Evolutionary conservation across 2,329 filamentous ascomycete genomes (phyloP), one percentile per base, ranked within the genome.

Genomic region (Cladosporium sp.): DNA sequence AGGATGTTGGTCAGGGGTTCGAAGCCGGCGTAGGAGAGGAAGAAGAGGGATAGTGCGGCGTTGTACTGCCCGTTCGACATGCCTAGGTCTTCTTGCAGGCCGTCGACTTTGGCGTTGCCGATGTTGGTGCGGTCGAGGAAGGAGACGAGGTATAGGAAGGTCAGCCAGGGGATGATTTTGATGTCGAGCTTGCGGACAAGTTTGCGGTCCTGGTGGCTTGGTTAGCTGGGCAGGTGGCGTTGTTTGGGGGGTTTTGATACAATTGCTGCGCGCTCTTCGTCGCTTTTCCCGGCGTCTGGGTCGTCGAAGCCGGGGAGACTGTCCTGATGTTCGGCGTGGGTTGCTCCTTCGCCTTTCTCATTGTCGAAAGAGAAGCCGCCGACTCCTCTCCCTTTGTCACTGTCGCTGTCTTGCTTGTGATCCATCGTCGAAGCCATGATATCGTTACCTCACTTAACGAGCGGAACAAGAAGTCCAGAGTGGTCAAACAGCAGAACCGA

Each of bases 11-110:
- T 90, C 43, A 90, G 61, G 0, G 84, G 83, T 67, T 93, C 89
- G 56, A 89, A 90, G 31, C 90, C 70, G 2, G 87, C 79, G 67
- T 95, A 95, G 1, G 86, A 89, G 49, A 95, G 77, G 72, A 95
- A 95, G 73, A 95, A 95, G 61, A 95, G 85, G 35, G 86, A 87
- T 9, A 95, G 76, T 0, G 84, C 80, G 22, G 80, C 76, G 67
- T 91, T 91, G 72, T 90, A 95, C 63, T 86, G 75, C 7, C 75
- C 70, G 2, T 79, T 76, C 0, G 77, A 77, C 75, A 93, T 80
- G 33, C 78, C 61, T 8, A 92, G 71, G 54, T 86, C 82, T 9
- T 74, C 61, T 49, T 75, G 66, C 5, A 83, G 67, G 19, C 79
- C 78, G 28, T 75, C 78, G 34, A 82, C 72, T 61, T 80, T 80